Percentiles rank a stretch among this genome's conserved stretches.
These are phyloP conservation scores for Debaryomyces singareniensis DNA, from an alignment of 1,139 yeast genomes.

Conservation along the genomic window DNA sequence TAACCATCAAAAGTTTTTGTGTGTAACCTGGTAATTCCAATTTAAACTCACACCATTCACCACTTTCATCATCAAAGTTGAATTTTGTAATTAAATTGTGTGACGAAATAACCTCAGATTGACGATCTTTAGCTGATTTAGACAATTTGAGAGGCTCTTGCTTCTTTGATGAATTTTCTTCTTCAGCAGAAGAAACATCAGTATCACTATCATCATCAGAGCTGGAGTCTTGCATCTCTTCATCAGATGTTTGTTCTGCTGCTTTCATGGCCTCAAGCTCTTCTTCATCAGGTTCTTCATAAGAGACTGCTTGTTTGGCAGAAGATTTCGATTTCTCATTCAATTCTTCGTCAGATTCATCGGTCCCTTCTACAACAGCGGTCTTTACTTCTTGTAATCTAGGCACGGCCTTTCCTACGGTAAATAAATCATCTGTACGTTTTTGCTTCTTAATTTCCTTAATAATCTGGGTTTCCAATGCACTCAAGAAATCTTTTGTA, in stretches of 20 bases:
- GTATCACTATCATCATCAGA: conserved; percentile 20
- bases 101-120: conserved; percentile 67
- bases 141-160: conserved; percentile 35
- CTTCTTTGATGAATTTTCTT: conserved; percentile 18
- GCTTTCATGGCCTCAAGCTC: conserved; percentile 81
- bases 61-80: conserved; percentile 82
- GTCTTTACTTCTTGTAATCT: conserved; percentile 38
- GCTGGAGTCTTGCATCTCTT: conserved; percentile 41
- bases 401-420: conserved; percentile 70
- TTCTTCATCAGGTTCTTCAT: conserved; percentile 92
- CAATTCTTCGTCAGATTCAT: conserved; percentile 62
- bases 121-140: conserved; percentile 73
- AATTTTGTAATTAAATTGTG: conserved; percentile 71
- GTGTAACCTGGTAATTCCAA: conserved; percentile 80
- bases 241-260: conserved; percentile 71
- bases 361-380: conserved; percentile 33
- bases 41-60: conserved; percentile 91
- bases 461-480: conserved; percentile 64
- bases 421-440: conserved; percentile 50
- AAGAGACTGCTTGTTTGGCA: conserved; percentile 82
- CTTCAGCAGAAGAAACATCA: conserved; percentile 14
- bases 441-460: conserved; percentile 83
- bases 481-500: conserved; percentile 56
- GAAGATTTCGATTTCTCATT: conserved; percentile 57
- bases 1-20: conserved; percentile 94